Base-by-base conservation (phyloP, 352 stramenopile species). In the Halophytophthora polymorphica region DNA sequence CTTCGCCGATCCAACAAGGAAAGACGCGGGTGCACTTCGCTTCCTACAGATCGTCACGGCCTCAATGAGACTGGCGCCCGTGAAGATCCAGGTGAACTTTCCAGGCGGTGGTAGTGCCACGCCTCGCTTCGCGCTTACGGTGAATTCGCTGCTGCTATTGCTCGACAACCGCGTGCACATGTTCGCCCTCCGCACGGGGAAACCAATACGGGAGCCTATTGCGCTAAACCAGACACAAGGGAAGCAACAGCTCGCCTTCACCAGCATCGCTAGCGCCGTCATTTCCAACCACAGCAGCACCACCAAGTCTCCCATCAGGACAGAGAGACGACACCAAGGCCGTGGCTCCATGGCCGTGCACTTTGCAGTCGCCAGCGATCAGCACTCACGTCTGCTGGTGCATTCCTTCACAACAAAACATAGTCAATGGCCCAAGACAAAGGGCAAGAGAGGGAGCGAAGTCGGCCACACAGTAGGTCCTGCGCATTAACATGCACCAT, bases 111-210 rank as follows among this genome's bases (percentile, higher is more conserved):
- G 59, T 12, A 50, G 33, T 5, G 61, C 61, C 1, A 25, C 69
- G 17, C 69, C 73, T 45, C 60, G 69, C 13, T 85, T 85, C 37
- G 49, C 61, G 2, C 22, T 85, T 23, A 71, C 65, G 2, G 59
- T 52, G 2, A 43, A 53, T 14, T 73, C 68, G 19, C 48, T 78
- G 28, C 57, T 73, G 14, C n/a, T 75, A 7, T 42, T 75, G 45
- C 47, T 59, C 29, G 61, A 64, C 35, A 75, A 78, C 39, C 40
- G 50, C 35, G 61, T 78, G 13, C 46, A 45, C n/a, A 53, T 78
- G 23, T 58, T 58, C 21, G 55, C 45, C 13, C 53, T 73, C 5
- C 36, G 21, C 6, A 71, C 65, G 22, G 65, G 69, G 19, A 57
- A 60, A 7, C 48, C 53, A 19, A 53, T 58, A 5, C 62, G 53